phyloP scores from a whole-genome alignment of 1,139 yeast species.

The Suhomyces wounanorum region DNA sequence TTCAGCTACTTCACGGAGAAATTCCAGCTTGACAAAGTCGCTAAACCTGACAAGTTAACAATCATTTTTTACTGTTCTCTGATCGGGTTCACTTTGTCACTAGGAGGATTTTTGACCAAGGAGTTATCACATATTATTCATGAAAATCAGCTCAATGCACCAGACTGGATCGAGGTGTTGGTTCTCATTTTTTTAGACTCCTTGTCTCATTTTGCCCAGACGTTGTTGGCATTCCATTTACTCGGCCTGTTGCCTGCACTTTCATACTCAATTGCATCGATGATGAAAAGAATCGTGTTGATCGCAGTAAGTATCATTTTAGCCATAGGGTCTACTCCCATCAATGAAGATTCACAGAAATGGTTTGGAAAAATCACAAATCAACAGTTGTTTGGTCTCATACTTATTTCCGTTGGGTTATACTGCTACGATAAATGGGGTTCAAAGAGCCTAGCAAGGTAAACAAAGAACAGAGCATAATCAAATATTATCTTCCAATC shows the following conservation, averaged over 20 bases:
- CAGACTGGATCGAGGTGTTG: conserved; percentile 18
- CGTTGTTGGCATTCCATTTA: conserved; percentile 39
- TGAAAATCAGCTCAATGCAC: conserved; percentile 5
- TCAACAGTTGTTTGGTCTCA: conserved; percentile 33
- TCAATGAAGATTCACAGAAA: conserved; percentile 15
- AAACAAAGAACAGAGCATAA: background rate
- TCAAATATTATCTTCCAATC: background rate
- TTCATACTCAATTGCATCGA: conserved; percentile 44
- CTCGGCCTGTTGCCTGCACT: conserved; percentile 44
- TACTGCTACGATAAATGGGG: conserved; percentile 49
- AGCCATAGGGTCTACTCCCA: conserved; percentile 23
- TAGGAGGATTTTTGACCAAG: conserved; percentile 33
- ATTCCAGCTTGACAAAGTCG: conserved; percentile 19
- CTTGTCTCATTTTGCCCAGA: conserved; percentile 39
- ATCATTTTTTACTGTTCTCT: conserved; percentile 40
- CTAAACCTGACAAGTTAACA: conserved; percentile 43
- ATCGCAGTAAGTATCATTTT: conserved; percentile 37
- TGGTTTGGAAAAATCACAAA: conserved; percentile 34
- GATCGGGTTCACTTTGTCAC: conserved; percentile 36
- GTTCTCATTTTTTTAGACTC: conserved; percentile 33
- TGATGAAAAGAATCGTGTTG: conserved; percentile 45
- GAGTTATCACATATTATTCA: conserved; percentile 28
- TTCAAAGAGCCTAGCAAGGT: conserved; percentile 23
- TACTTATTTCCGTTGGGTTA: conserved; percentile 36
- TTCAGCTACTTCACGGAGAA: conserved; percentile 22